Base-by-base conservation (phyloP, 306 rosid genomes). In the Glycine tomentella region DNA sequence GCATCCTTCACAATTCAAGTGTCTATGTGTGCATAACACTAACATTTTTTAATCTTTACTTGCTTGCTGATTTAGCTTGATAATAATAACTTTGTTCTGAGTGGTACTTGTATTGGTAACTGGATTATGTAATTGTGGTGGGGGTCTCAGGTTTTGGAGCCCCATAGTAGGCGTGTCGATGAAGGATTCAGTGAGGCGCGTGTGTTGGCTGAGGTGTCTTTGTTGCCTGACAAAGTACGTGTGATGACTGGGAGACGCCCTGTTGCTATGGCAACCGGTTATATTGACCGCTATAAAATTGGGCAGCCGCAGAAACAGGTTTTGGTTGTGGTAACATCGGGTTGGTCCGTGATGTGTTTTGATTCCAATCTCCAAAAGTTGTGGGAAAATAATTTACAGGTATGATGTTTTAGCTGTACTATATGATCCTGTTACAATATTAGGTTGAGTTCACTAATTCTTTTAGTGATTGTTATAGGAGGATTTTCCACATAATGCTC, bases 361-460 rank as follows among this genome's bases (percentile, higher is more conserved):
- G 99, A 96, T 85, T 93, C 97, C 80, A 96, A 96, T 84, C 97
- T 92, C 80, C 87, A 86, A 8, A 93, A 90, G 91, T 84, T 96
- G 59, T 96, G 99, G 99, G 98, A 96, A 80, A 88, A 86, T 57
- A 93, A 89, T 85, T 87, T 96, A 84, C 99, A 96, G 98, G 99
- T 80, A 71, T 36, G 67, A 25, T 75, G 56, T 84, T 79, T 62
- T 56, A 46, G 81, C 5, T 65, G 31, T 25, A 67, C 8, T 15
- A 40, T 15, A 40, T 78, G 71, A 62, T 46, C 25, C 5, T 7
- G 9, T 57, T 61, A 48, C 40, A 58, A 31, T 65, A 10, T 50
- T 66, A 8, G 71, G 33, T 77, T 70, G 33, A 68, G 36, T 69
- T 55, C 58, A 33, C 57, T 73, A 72, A 67, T 63, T 80, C 80